Evolutionary conservation across 768 basidiomycete genomes (phyloP).

Genomic region (Lactarius hengduanensis): DNA sequence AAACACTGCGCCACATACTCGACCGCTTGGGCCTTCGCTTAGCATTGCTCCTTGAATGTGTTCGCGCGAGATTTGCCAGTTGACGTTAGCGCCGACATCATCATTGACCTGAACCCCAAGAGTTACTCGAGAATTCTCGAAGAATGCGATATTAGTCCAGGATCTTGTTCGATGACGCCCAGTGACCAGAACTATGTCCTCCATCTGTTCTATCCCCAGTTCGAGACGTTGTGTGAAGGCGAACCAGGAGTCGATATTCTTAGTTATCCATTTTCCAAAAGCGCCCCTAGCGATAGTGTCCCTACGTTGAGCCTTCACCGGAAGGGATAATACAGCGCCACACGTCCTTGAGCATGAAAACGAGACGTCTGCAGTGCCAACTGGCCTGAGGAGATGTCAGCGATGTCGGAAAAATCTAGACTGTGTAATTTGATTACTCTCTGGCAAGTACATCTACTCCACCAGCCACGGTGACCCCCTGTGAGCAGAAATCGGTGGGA

Average conservation of each 20-base stretch:
- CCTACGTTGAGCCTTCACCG: neutral
- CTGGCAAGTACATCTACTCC: neutral
- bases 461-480: neutral
- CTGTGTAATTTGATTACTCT: neutral
- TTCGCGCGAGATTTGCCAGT: neutral
- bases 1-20: neutral
- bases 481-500: neutral
- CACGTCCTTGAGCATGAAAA: neutral
- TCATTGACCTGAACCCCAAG: neutral
- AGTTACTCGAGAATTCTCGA: neutral
- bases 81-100: neutral
- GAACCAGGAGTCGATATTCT: neutral
- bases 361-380: neutral
- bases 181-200: neutral
- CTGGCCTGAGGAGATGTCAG: neutral
- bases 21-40: neutral
- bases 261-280: neutral
- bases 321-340: neutral
- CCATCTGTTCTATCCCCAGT: neutral
- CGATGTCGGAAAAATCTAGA: neutral
- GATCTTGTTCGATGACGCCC: neutral
- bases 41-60: neutral
- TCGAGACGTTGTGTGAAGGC: neutral
- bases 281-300: neutral
- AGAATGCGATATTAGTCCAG: neutral